Conservation (phyloP, 495 filamentous ascomycete species). For the Trichoderma virens region DNA sequence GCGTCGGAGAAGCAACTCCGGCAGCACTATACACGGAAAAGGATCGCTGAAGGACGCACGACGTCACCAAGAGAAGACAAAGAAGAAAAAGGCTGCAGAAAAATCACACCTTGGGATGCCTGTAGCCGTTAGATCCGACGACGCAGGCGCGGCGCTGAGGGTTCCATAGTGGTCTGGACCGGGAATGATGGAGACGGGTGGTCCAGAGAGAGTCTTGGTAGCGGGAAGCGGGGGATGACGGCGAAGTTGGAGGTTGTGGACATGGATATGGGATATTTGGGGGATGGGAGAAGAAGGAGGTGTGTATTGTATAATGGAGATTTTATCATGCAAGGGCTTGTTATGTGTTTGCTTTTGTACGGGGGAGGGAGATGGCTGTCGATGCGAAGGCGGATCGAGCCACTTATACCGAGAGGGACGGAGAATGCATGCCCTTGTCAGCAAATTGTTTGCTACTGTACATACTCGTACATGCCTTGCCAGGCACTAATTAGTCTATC, state of each 20-base stretch:
- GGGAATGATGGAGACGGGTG: neutral
- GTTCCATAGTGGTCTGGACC: slow-evolving; percentile 1
- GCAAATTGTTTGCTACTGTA: too few relatives aligned
- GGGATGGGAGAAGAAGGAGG: too few relatives aligned
- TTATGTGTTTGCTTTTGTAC: too few relatives aligned
- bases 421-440: too few relatives aligned
- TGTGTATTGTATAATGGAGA: neutral
- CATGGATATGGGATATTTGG: neutral
- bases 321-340: too few relatives aligned
- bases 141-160: neutral
- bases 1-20: neutral
- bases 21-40: neutral
- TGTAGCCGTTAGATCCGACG: slow-evolving; percentile 7
- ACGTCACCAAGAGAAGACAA: neutral
- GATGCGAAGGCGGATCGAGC: too few relatives aligned
- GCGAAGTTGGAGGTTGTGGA: neutral
- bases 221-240: neutral
- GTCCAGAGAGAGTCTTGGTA: neutral
- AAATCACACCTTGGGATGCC: neutral
- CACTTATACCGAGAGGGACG: too few relatives aligned
- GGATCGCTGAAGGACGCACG: neutral
- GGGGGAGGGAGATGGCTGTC: too few relatives aligned
- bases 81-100: neutral
- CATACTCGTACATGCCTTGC: too few relatives aligned
- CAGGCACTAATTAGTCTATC: too few relatives aligned